Evolutionary conservation across 805 yeast species (phyloP), one percentile per base, ranked within the genome.

Genomic region (Myxozyma monticola): DNA sequence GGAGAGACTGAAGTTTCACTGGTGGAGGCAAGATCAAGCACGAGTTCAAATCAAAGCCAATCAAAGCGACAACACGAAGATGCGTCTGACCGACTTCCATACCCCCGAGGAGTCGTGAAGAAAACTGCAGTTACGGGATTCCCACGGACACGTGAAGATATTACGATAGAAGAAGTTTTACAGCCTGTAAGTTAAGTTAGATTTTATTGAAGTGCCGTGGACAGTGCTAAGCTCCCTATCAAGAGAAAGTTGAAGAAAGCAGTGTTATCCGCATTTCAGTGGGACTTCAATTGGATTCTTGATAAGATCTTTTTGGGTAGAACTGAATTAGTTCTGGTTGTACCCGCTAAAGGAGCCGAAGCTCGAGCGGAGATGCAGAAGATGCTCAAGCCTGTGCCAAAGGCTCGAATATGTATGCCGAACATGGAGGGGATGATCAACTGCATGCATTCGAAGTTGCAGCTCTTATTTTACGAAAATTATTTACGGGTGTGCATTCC

Each of bases 381-480:
- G 22, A 20, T 18, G 28, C 36, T 51, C 10, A 15, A 24, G 17
- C 15, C 28, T 3, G 34, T 55, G 7, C 57, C 59, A 4, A 45
- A 48, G 6, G 33, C 49, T 15, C 45, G 56, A 9, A 37, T 56
- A 14, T 48, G 56, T 22, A 44, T 44, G 48, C 62, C 62, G 2
- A 31, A 39, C 25, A 51, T 59, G 60, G 44, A 33, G 18, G 54
- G 59, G 14, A 18, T 36, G 34, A 48, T 45, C 17, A 42, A 41
- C 22, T 51, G 53, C 43, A 59, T 59, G 62, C 62, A 59, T 37
- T 59, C 62, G 9, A 59, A 59, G 37, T 40, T 60, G 26, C 59
- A 58, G 47, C 43, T 60, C 7, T 44, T 60, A 3, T 57, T 60
- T 29, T 60, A 48, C 43, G 53, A 60, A 18, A 37, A 36, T 7